phyloP scores from a whole-genome alignment of 495 filamentous ascomycete species.

The Schizothecium vesticola region DNA sequence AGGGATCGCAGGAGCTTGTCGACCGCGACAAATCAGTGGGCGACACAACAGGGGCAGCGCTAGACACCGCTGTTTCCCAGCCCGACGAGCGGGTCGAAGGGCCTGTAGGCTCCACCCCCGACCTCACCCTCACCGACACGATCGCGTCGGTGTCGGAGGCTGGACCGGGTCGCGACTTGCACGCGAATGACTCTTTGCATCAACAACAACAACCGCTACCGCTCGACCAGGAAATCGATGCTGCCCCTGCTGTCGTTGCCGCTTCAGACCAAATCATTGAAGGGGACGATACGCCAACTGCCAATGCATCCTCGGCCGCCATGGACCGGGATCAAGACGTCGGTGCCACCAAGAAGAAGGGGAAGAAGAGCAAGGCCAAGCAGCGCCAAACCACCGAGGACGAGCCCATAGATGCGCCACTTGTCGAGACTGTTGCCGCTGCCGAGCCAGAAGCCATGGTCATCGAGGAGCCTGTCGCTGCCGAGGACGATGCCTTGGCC shows the following conservation, averaged over 20 bases:
- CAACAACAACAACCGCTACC: conserved; percentile 2
- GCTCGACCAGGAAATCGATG: conserved; percentile 8
- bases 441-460: neutral
- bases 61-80: conserved; percentile 30
- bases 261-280: neutral
- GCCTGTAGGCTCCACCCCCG: conserved; percentile 15
- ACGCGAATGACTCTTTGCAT: conserved; percentile 1
- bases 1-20: conserved; percentile 21
- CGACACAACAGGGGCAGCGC: conserved; percentile 22
- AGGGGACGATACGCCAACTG: conserved; percentile 2
- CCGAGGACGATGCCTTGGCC: conserved; percentile 9
- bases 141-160: conserved; percentile 1
- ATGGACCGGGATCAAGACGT: conserved; percentile 15
- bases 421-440: conserved; percentile 1
- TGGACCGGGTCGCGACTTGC: conserved; percentile 9
- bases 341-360: conserved; percentile 14
- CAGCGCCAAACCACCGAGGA: conserved; percentile 5
- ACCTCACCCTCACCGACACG: conserved; percentile 2
- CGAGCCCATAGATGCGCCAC: conserved; percentile 6
- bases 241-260: neutral
- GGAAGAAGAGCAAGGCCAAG: conserved; percentile 18
- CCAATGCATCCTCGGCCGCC: neutral
- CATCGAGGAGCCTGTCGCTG: conserved; percentile 1
- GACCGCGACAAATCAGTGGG: conserved; percentile 25
- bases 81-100: conserved; percentile 18